These are phyloP conservation scores for Solanum appendiculatum DNA, from an alignment of 257 asterid genomes.

Conservation along the genomic window DNA sequence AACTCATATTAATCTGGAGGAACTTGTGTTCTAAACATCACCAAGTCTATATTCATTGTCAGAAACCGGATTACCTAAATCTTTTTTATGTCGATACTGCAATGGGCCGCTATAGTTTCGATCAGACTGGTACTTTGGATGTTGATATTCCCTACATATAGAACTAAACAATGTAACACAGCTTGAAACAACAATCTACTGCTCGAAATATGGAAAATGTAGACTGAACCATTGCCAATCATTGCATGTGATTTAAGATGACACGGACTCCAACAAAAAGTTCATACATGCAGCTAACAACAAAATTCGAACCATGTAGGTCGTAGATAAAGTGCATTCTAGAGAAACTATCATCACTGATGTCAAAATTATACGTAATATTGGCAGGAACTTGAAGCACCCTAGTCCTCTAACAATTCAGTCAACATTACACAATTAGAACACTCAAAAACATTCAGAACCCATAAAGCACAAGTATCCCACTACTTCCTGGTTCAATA, in stretches of 20 bases:
- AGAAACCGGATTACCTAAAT: conserved; percentile 17
- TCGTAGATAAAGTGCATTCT: neutral
- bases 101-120: conserved; percentile 72
- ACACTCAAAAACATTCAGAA: neutral
- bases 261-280: neutral
- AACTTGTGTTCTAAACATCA: neutral
- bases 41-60: neutral
- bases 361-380: neutral
- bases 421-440: neutral
- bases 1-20: neutral
- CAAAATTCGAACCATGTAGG: neutral
- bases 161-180: neutral
- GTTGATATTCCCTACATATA: conserved; percentile 61
- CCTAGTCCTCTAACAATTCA: neutral
- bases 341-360: neutral
- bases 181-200: neutral
- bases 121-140: conserved; percentile 46
- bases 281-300: neutral
- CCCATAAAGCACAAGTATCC: neutral
- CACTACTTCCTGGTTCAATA: neutral
- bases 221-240: neutral
- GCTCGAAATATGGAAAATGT: neutral
- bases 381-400: neutral
- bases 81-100: conserved; percentile 76
- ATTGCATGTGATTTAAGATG: neutral